Evolutionary conservation across 306 rosid species (phyloP).

Genomic region (Castanea sativa): DNA sequence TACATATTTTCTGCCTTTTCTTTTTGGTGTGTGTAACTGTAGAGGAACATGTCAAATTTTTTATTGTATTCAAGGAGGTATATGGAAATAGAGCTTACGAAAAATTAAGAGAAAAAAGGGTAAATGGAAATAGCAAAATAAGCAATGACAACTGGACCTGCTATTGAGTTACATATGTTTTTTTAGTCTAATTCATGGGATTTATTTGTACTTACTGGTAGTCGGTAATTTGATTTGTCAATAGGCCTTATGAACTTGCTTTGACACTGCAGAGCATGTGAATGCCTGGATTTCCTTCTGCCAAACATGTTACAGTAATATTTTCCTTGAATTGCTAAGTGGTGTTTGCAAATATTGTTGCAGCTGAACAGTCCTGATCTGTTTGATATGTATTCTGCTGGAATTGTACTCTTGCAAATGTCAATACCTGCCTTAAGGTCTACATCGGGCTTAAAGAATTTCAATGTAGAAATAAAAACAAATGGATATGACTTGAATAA

Average conservation of each 20-base stretch:
- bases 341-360: constrained; percentile 34
- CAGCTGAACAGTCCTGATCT: constrained; percentile 96
- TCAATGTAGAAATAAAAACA: constrained; percentile 68
- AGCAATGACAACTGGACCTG: background rate
- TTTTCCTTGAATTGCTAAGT: constrained; percentile 22
- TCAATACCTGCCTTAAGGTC: constrained; percentile 82
- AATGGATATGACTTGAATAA: constrained; percentile 68
- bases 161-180: background rate
- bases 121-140: background rate
- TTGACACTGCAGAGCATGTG: background rate
- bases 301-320: background rate
- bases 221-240: background rate
- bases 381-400: constrained; percentile 95
- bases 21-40: background rate
- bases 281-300: background rate
- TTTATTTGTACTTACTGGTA: background rate
- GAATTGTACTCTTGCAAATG: constrained; percentile 92
- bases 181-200: background rate
- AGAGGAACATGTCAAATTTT: background rate
- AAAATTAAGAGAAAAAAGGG: background rate
- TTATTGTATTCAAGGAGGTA: background rate
- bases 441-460: constrained; percentile 74
- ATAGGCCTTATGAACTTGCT: constrained; percentile 7
- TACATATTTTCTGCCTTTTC: constrained; percentile 21
- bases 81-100: background rate